Base-by-base conservation (phyloP, 805 yeast genomes). In the Nakazawaea ishiwadae region DNA sequence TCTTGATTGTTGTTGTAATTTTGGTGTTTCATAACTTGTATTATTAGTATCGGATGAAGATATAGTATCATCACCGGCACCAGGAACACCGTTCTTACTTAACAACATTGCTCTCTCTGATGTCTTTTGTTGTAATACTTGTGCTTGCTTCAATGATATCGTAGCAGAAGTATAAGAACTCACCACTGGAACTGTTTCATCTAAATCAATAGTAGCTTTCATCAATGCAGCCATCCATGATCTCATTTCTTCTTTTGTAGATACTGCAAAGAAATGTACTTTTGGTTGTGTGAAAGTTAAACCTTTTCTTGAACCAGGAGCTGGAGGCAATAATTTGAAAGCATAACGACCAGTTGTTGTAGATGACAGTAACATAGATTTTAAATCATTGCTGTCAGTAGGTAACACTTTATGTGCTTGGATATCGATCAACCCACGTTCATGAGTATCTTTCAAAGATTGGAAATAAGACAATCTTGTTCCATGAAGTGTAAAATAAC, bases 81-180 rank as follows among this genome's bases (percentile, higher is more conserved):
- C 37, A 39, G 47, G 44, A 39, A 36, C 27, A 20, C 67, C 72
- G 54, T 53, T 73, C 58, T 68, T 75, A 63, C 69, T 47, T 29
- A 65, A 56, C 37, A 71, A 75, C 42, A 74, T 68, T 48, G 75
- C 75, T 49, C 79, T 78, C 40, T 69, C 53, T 48, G 71, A 73
- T 0, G 84, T 79, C 48, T 77, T 86, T 53, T 83, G 93, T 54
- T 42, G 68, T 59, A 93, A 61, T 53, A 81, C 95, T 61, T 88
- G 95, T 0, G 99, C 99, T 52, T 79, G 81, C 36, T 79, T 77
- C 48, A 93, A 66, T 9, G 96, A 81, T 7, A 93, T 89, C 0
- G 98, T 91, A n/a, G 99, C 98, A 0, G 97, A 88, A 10, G 84
- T 82, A 59, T 96, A 91, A 12, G 96, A 84, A 46, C 96, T 84